phyloP scores from a whole-genome alignment of 495 filamentous ascomycete species.

The Penicillium pancosmium region DNA sequence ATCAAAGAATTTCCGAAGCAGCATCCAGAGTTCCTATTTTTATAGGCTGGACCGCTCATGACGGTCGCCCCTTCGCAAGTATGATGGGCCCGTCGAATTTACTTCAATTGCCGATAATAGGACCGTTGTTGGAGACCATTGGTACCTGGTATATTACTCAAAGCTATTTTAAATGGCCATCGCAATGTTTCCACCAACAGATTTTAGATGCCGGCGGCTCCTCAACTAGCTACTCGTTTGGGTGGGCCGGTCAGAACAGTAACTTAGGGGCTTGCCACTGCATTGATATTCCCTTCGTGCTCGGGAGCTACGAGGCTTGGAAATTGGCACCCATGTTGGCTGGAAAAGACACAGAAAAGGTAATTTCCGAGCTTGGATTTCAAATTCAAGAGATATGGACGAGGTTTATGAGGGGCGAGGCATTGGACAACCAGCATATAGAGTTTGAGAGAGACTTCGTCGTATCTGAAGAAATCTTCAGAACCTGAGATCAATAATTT shows the following conservation, averaged over 20 bases:
- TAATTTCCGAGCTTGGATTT: conserved; percentile 4
- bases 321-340: conserved; percentile 12
- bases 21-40: conserved; percentile 11
- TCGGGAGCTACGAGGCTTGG: conserved; percentile 7
- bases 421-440: conserved; percentile 3
- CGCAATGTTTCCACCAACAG: conserved; percentile 9
- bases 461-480: neutral
- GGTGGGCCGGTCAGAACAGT: neutral
- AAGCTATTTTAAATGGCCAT: conserved; percentile 19
- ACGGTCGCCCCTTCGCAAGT: conserved; percentile 15
- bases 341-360: conserved; percentile 6
- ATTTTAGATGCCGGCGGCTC: conserved; percentile 5
- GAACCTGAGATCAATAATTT: neutral
- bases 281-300: conserved; percentile 15
- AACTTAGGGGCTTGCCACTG: conserved; percentile 8
- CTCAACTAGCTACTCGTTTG: conserved; percentile 9
- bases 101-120: conserved; percentile 11
- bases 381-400: conserved; percentile 10
- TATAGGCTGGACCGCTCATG: conserved; percentile 16
- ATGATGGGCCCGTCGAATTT: conserved; percentile 13
- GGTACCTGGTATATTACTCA: conserved; percentile 16
- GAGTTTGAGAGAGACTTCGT: neutral
- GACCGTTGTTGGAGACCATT: conserved; percentile 10
- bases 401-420: conserved; percentile 4
- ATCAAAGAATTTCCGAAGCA: conserved; percentile 3